Percentiles rank a stretch among this genome's conserved stretches.
phyloP scores from a whole-genome alignment of 1,139 yeast species.

The Saccharomycopsis phalli region DNA sequence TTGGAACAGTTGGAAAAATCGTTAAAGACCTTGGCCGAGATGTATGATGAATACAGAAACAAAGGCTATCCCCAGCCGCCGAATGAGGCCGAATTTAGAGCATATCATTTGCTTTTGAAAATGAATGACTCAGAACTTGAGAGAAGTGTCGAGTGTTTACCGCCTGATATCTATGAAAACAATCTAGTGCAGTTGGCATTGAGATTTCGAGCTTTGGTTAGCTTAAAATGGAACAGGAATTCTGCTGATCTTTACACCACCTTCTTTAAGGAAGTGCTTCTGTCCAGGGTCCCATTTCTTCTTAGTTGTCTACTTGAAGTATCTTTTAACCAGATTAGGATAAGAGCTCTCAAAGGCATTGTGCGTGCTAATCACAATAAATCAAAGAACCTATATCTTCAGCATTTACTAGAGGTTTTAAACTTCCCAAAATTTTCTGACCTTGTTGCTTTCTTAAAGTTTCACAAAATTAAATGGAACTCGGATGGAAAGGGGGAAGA shows the following conservation, averaged over 20 bases:
- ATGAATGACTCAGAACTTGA: slow-evolving; percentile 81
- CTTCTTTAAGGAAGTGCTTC: slow-evolving; percentile 52
- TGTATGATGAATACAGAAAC: slow-evolving; percentile 71
- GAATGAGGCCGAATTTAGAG: slow-evolving; percentile 89
- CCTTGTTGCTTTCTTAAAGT: slow-evolving; percentile 46
- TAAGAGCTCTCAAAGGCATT: slow-evolving; percentile 65
- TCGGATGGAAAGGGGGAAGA: slow-evolving; percentile 33
- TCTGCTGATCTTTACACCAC: slow-evolving; percentile 52
- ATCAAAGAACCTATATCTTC: slow-evolving; percentile 54
- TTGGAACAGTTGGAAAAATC: slow-evolving; percentile 91
- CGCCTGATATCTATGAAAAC: slow-evolving; percentile 45
- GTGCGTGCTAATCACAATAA: slow-evolving; percentile 61
- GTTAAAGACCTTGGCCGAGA: slow-evolving; percentile 78
- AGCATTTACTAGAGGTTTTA: slow-evolving; percentile 40
- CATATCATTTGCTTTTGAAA: slow-evolving; percentile 76
- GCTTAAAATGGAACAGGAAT: slow-evolving; percentile 48
- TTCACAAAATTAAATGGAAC: slow-evolving; percentile 51
- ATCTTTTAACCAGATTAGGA: slow-evolving; percentile 71
- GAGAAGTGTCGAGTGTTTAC: slow-evolving; percentile 63
- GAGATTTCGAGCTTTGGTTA: slow-evolving; percentile 52
- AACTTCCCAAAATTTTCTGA: slow-evolving; percentile 59
- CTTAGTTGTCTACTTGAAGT: slow-evolving; percentile 72
- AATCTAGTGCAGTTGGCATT: slow-evolving; percentile 63
- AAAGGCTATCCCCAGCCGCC: slow-evolving; percentile 46
- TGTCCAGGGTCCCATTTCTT: slow-evolving; percentile 51